Base-by-base conservation (phyloP, 805 yeast species). In the Lachancea thermotolerans region DNA sequence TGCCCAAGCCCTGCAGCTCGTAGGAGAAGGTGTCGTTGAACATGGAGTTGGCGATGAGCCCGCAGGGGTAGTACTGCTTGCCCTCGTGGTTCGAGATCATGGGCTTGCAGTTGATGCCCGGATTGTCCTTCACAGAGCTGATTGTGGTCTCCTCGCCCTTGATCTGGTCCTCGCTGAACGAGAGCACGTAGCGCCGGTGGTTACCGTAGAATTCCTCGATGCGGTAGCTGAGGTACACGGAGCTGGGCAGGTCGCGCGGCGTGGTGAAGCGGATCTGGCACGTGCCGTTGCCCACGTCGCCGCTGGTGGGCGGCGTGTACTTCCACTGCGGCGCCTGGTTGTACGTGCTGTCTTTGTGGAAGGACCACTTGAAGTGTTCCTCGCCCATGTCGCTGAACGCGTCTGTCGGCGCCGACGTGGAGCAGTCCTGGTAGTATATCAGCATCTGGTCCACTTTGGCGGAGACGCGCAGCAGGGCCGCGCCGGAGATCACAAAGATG, bases 161-260 rank as follows among this genome's bases (percentile, higher is more conserved):
- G 37, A 91, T 65, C 69, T 91, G 99, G 46, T 77, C 78, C 68
- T 88, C 86, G 66, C 89, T 90, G 64, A 79, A 88, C 18, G 95
- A 84, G 53, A 81, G 79, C 33, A 91, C 98, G 62, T 85, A 93
- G 57, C 95, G 86, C 57, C 99, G 80, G 67, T 91, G 99, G 64
- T 91, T 91, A 56, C 95, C 96, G 64, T 78, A 85, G 64, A 91
- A 93, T 60, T 88, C 88, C 44, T 96, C 89, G 55, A 91, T 68
- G 56, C 81, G 77, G 70, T 91, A 91, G 65, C 86, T 86, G 54
- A 88, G 58, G 58, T 72, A 88, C 11, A 89, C 71, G 2, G 95
- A 90, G 3, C 85, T 78, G 29, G 81, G 75, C 61, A 93, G 74
- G 46, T 79, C 82, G 40, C 69, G 69, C 14, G 96, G 95, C 17